Evolutionary conservation across 164 flowering plant genomes (phyloP), one percentile per base, ranked within the genome.

Genomic region (Saururus chinensis): DNA sequence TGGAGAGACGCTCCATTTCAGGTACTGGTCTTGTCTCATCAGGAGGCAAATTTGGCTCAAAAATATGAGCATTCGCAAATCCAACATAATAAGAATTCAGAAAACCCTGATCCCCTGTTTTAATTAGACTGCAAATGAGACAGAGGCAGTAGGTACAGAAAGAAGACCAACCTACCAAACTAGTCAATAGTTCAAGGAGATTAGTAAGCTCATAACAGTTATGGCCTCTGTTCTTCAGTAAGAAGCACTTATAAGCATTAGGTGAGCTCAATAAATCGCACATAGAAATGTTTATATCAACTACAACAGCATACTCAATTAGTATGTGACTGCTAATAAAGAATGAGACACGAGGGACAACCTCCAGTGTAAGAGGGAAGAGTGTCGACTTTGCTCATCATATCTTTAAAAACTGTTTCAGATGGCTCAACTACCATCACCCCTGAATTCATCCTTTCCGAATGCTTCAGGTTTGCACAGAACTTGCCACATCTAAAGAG

Each of bases 401-500:
- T 93, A 61, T 93, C 99, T 20, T 85, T 77, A 68, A 88, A 93
- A 66, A 85, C 54, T 17, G 72, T 22, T 61, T 79, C 82, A 70
- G 96, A 90, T 59, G 99, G 99, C 74, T 93, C 96, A 64, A 88
- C 93, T 25, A 93, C 99, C 97, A 93, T 77, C 57, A 93, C 99
- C 58, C 97, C 99, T 11, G 99, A 90, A 74, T 93, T 93, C 74
- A 93, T 58, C 77, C 99, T 87, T 73, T 93, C 99, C 10, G 99
- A 93, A 75, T 93, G 99, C 78, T 93, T 93, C 79, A 93, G 79
- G 69, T 93, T 93, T 48, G 93, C 99, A 79, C 99, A 93, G 52
- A 93, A 93, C 75, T 90, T 93, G 24, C 76, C 75, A 76, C 99
- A 93, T 63, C 84, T 87, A 70, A 93, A 93, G 23, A 93, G 86